Percentiles rank a stretch among this genome's conserved stretches.
These are phyloP conservation scores for Misopates orontium DNA, from an alignment of 257 asterid species.

Conservation along the genomic window DNA sequence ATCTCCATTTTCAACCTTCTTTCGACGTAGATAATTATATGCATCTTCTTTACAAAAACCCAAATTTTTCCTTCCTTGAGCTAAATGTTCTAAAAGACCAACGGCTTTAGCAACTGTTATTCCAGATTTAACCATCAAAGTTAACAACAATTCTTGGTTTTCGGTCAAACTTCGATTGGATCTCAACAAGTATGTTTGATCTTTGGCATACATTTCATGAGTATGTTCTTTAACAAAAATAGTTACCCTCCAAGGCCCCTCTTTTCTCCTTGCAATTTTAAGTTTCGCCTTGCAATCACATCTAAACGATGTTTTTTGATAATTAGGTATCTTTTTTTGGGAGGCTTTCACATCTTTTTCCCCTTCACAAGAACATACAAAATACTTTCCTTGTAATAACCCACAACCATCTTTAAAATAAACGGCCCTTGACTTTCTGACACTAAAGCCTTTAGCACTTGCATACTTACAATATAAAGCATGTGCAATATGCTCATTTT, in stretches of 20 bases:
- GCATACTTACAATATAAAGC: conserved; percentile 4
- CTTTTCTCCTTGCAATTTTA: no score
- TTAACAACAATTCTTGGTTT: not conserved
- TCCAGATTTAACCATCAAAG: not conserved
- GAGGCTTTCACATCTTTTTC: not conserved
- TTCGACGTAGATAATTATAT: not conserved
- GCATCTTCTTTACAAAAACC: not conserved
- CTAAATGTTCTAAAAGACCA: not conserved
- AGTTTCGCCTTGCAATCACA: no score
- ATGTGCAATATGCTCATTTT: conserved; percentile 1
- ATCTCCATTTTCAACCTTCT: not conserved
- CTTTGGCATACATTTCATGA: no score
- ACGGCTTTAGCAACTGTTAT: not conserved
- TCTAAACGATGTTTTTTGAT: not conserved
- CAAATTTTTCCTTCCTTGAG: not conserved
- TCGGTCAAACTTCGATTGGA: not conserved
- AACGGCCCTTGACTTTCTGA: not conserved
- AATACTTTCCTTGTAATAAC: no score
- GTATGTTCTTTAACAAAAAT: no score
- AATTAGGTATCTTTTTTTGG: not conserved
- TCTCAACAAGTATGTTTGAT: no score
- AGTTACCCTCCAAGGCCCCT: no score
- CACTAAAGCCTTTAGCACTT: not conserved
- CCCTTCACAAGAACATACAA: no score
- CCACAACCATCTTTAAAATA: no score